Percentiles rank a stretch among this genome's conserved stretches.
Conservation (phyloP, 306 rosid species). For the Dryas alaskensis region DNA sequence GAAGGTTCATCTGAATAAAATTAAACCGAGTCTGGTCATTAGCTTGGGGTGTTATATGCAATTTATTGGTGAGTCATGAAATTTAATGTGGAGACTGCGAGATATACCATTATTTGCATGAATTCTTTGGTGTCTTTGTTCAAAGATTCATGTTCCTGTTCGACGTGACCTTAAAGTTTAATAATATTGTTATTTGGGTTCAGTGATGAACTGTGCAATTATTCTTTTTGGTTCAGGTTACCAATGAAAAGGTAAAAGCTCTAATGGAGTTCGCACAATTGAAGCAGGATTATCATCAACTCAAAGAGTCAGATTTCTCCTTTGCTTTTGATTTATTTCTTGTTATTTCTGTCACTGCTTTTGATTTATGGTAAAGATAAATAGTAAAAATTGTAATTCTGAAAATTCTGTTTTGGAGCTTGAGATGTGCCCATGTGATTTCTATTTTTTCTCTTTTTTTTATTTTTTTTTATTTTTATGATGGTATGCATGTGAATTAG, state of each 20-base stretch:
- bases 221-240: constrained; percentile 58
- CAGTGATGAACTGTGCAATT: constrained; percentile 25
- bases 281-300: constrained; percentile 73
- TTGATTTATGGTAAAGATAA: background rate
- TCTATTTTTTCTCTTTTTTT: too few species aligned
- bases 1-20: background rate
- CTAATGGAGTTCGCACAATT: constrained; percentile 83
- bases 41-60: background rate
- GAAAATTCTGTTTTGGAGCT: background rate
- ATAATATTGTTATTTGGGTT: constrained; percentile 1
- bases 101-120: background rate
- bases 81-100: background rate
- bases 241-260: constrained; percentile 92
- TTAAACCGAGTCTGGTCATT: background rate
- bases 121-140: background rate
- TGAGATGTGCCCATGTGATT: background rate
- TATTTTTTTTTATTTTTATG: too few species aligned
- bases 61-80: constrained; percentile 4
- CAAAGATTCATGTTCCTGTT: background rate
- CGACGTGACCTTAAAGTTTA: background rate
- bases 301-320: constrained; percentile 62
- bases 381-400: background rate
- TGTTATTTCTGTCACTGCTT: background rate
- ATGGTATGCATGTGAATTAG: background rate
- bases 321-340: constrained; percentile 17